Evolutionary conservation across 2,329 filamentous ascomycete genomes (phyloP).

Genomic region (Sarocladium oryzae): DNA sequence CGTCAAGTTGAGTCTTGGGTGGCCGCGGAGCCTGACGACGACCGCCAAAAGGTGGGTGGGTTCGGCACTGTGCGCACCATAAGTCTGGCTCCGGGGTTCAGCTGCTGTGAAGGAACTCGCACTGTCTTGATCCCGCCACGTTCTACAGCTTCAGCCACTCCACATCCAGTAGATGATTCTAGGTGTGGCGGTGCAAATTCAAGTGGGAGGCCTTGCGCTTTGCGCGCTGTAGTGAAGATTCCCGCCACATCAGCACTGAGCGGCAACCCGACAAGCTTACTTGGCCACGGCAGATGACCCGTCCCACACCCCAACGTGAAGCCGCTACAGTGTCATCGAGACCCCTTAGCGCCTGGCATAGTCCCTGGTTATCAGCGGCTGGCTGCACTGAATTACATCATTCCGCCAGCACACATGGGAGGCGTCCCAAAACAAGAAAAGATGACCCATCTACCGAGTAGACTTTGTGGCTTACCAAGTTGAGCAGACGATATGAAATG

Average conservation of each 20-base stretch:
- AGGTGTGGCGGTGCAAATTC: constrained; percentile 5
- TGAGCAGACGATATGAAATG: constrained; percentile 2
- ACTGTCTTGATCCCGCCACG: background rate
- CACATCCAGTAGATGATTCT: background rate
- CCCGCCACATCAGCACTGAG: background rate
- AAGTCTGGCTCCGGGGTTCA: too few species aligned
- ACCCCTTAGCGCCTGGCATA: background rate
- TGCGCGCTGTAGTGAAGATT: background rate
- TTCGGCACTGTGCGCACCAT: background rate
- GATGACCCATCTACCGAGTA: background rate
- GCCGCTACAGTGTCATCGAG: background rate
- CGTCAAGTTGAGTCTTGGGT: constrained; percentile 5
- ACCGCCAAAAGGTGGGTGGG: background rate
- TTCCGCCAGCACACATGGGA: background rate
- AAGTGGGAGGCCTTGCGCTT: constrained; percentile 6
- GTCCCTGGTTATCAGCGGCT: background rate
- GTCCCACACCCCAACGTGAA: background rate
- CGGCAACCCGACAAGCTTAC: background rate
- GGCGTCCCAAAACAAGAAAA: constrained; percentile 8
- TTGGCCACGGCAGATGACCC: background rate
- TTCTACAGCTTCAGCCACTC: constrained; percentile 1
- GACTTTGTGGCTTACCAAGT: background rate
- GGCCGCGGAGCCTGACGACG: constrained; percentile 2
- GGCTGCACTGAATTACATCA: constrained; percentile 9
- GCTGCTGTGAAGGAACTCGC: background rate